Base-by-base conservation (phyloP, 1,139 yeast species). In the Yamadazyma dushanensis region DNA sequence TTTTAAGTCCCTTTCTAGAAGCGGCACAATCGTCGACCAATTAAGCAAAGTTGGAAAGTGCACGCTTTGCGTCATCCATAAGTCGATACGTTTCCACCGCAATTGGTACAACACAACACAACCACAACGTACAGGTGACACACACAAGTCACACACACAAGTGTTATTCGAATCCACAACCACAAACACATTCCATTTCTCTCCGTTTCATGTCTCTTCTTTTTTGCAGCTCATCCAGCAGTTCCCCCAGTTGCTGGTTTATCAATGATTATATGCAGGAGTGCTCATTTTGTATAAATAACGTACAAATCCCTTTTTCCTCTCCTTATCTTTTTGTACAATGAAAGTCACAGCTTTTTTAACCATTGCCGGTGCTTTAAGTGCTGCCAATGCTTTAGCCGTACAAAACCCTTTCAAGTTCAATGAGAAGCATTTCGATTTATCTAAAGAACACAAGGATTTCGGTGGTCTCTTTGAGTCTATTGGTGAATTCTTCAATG, bases 401-500 rank as follows among this genome's bases (percentile, higher is more conserved):
- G 41, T 66, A 29, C 67, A 68, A 33, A 54, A 54, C 36, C 58
- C 63, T 11, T 52, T 59, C 34, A 36, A 44, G 26, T 44, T 53
- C 16, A 52, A 48, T 26, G 48, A 46, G 11, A 70, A 65, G 45
- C 63, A 59, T 32, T 52, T 61, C 26, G 48, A 51, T 26, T 49
- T 62, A 26, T 45, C 47, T 20, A 50, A 48, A 34, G 46, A 45
- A 28, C 31, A 44, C 50, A 40, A 53, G 21, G 50, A 17, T 23
- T 16, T 20, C 9, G 17, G n/a, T 35, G 51, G 55, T 32, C 49
- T 66, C 10, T 38, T 66, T 25, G 54, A 53, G 26, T 48, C 63
- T 33, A 59, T 69, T 43, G 59, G 72, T 26, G 52, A 55, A 43
- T 59, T 57, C 32, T 55, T 80, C 51, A 69, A 74, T 36, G 70